Evolutionary conservation across 2,329 filamentous ascomycete genomes (phyloP), one percentile per base, ranked within the genome.

Genomic region (Claviceps quebecensis): DNA sequence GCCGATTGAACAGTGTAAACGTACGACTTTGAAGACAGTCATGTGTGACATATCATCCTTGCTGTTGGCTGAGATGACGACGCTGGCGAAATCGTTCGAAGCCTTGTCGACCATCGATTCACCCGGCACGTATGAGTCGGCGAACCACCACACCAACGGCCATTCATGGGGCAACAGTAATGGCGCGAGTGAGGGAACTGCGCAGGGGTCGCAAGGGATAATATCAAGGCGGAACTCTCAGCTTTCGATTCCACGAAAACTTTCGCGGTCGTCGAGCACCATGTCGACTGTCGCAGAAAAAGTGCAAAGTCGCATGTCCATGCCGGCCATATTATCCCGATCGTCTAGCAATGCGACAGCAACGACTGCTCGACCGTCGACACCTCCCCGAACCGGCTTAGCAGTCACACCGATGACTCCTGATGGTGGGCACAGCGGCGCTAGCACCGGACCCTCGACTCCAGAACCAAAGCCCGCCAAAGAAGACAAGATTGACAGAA

Each of bases 1-100:
- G 16, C 79, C 83, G 0, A 70, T 72, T 19, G 76, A 83, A 52
- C 72, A 80, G 29, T 86, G 82, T 45, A 86, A 82, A 60, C 77
- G 80, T 47, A 93, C 88, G 2, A 93, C 88, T 1, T 82, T 90
- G 65, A 87, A 86, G 67, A 86, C 84, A 0, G 75, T 86, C 60
- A 83, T 91, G 78, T 88, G 85, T 61, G 83, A 88, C 63, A 77
- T 90, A 51, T 87, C 85, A 3, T 84, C 84, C 13, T 63, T 86
- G 49, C 66, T 91, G 46, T 71, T 91, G 22, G 84, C 84, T 19
- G 86, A 88, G 66, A 81, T 91, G 76, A 85, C 83, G 34, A 80
- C 78, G 1, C 73, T 87, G 53, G 85, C 84, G 52, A 87, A 79
- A 59, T 84, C 79, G 0, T 78, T 87, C 52, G 85, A 89, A 64